These are phyloP conservation scores for Pythium rishiriense DNA, from an alignment of 352 stramenopile species.

Conservation along the genomic window DNA sequence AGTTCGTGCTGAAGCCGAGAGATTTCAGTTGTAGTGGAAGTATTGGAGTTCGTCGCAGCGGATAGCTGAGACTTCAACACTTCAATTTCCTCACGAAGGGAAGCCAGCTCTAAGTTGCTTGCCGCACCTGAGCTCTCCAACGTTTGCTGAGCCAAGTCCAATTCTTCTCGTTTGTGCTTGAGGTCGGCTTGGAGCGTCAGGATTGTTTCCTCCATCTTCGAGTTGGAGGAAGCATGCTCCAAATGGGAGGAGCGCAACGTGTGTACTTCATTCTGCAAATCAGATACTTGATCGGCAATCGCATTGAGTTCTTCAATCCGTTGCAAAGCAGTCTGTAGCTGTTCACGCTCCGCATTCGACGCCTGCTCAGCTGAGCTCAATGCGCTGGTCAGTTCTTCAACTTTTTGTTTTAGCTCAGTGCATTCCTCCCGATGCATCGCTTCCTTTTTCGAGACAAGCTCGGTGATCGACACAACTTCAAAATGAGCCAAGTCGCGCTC, in stretches of 20 bases:
- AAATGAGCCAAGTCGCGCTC: conserved; percentile 5
- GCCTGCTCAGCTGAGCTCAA: background rate
- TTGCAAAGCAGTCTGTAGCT: conserved; percentile 1
- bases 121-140: background rate
- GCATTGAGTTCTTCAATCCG: background rate
- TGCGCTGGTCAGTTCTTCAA: conserved; percentile 9
- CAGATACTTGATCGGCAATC: background rate
- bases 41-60: background rate
- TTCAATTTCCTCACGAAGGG: conserved; percentile 1
- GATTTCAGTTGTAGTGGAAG: background rate
- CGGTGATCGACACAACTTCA: conserved; percentile 6
- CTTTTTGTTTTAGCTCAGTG: background rate
- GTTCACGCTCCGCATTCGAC: background rate
- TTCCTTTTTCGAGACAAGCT: conserved; percentile 9
- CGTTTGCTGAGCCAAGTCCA: background rate
- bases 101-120: background rate
- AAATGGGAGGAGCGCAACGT: background rate
- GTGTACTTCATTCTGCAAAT: conserved; percentile 9
- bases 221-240: background rate
- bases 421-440: conserved; percentile 6
- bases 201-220: conserved; percentile 4
- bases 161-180: conserved; percentile 3
- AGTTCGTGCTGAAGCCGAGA: conserved; percentile 11
- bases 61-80: background rate
- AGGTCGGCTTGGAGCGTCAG: background rate